A percentile compares a stretch with the other conserved stretches of the same genome.
phyloP scores from a whole-genome alignment of 352 stramenopile genomes.

The Pythium biforme region DNA sequence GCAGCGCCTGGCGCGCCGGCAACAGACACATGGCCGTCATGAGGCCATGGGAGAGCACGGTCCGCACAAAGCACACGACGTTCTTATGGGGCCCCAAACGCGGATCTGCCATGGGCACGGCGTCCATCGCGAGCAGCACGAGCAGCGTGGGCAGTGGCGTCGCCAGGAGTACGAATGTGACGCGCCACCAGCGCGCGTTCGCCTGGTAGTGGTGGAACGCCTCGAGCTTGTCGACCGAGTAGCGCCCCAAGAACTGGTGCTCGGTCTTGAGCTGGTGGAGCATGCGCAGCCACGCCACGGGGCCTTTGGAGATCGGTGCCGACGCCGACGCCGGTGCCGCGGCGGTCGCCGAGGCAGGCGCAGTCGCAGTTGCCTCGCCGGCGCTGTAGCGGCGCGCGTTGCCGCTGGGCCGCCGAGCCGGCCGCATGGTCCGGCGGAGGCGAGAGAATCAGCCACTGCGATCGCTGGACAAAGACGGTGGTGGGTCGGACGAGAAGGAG shows the following conservation, averaged over 20 bases:
- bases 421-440: not conserved
- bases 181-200: slow-evolving; percentile 5
- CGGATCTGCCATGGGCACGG: slow-evolving; percentile 12
- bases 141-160: slow-evolving; percentile 19
- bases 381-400: not conserved
- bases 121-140: slow-evolving; percentile 12
- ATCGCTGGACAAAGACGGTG: too few species aligned
- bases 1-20: slow-evolving; percentile 9
- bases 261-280: slow-evolving; percentile 29
- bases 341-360: too few species aligned
- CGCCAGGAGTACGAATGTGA: slow-evolving; percentile 3
- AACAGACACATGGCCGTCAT: slow-evolving; percentile 15
- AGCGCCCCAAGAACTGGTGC: slow-evolving; percentile 26
- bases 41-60: slow-evolving; percentile 10
- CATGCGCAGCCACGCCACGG: slow-evolving; percentile 3
- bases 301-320: not conserved
- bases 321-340: not conserved
- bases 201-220: slow-evolving; percentile 19
- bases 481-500: too few species aligned
- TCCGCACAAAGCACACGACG: slow-evolving; percentile 13
- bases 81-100: not conserved
- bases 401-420: not conserved
- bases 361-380: too few species aligned
- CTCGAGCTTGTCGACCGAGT: slow-evolving; percentile 26
- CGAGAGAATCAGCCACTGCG: too few species aligned